These are phyloP conservation scores for Caulochytrium protostelioides DNA, from an alignment of 371 early-diverging fungal species.

Conservation along the genomic window DNA sequence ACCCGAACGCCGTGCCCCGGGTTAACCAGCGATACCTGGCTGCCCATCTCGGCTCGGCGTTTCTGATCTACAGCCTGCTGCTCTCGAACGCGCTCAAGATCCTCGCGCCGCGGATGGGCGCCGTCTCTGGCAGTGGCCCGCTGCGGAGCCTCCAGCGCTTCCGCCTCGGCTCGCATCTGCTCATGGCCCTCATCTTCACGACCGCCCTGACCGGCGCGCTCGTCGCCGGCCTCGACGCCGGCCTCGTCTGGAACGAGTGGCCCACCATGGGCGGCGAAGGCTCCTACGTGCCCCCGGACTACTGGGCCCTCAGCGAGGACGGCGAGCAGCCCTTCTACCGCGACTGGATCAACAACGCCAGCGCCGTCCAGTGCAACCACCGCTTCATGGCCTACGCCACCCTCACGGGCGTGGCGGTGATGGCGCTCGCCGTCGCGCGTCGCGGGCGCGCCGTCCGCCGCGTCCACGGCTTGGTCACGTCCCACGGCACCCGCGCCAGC, in stretches of 20 bases:
- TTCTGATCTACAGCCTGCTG: conserved; percentile 57
- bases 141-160: not conserved
- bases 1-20: conserved; percentile 61
- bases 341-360: conserved; percentile 78
- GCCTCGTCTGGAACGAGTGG: conserved; percentile 84
- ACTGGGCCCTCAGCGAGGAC: conserved; percentile 12
- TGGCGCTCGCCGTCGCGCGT: no score
- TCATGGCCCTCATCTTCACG: conserved; percentile 46
- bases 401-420: conserved; percentile 36
- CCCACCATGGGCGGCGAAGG: conserved; percentile 80
- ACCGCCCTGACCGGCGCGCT: conserved; percentile 58
- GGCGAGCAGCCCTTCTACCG: conserved; percentile 36
- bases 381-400: conserved; percentile 80
- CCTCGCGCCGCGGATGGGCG: conserved; percentile 28
- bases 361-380: conserved; percentile 86
- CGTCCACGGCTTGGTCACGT: conserved; percentile 47
- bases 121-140: not conserved
- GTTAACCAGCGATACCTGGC: conserved; percentile 85
- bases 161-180: conserved; percentile 8
- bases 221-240: conserved; percentile 93
- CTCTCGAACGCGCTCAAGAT: conserved; percentile 58
- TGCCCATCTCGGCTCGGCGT: conserved; percentile 76
- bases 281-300: conserved; percentile 25
- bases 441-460: conserved; percentile 42
- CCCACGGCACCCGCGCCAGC: no score